Percentiles rank a stretch among this genome's conserved stretches.
Conservation (phyloP, 1,284 basidiomycete genomes). For the Boletus chippewaensis region DNA sequence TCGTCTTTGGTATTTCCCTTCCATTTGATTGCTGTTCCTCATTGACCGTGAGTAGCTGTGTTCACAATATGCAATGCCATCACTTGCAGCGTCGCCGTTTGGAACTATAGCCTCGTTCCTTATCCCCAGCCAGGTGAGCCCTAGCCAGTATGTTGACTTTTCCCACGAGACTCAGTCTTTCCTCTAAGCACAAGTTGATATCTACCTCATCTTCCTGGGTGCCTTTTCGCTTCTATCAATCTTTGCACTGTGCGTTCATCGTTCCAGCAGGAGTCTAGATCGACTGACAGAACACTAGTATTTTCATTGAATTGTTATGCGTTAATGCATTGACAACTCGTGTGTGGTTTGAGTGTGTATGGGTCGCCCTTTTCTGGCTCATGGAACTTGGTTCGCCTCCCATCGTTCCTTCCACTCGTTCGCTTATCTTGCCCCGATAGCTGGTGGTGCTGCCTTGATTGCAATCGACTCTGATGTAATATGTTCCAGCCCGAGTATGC, state of each 20-base stretch:
- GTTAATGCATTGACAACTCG: constrained; percentile 46
- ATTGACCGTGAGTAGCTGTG: constrained; percentile 38
- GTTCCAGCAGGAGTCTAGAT: not conserved
- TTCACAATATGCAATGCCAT: constrained; percentile 62
- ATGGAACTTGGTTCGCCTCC: constrained; percentile 52
- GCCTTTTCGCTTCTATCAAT: constrained; percentile 51
- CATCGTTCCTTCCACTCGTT: not conserved
- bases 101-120: constrained; percentile 54
- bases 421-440: constrained; percentile 29
- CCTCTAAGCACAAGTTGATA: constrained; percentile 44
- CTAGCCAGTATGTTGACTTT: not conserved
- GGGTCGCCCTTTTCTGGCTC: constrained; percentile 53
- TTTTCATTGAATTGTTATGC: constrained; percentile 54
- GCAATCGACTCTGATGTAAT: constrained; percentile 32
- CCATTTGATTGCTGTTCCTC: not conserved
- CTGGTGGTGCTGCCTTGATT: constrained; percentile 42
- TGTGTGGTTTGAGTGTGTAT: constrained; percentile 67
- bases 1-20: constrained; percentile 41
- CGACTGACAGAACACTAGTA: constrained; percentile 33
- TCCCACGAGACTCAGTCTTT: not conserved
- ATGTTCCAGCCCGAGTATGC: constrained; percentile 17
- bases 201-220: constrained; percentile 58
- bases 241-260: constrained; percentile 49
- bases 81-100: constrained; percentile 58
- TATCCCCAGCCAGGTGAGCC: constrained; percentile 34